Evolutionary conservation across 805 yeast genomes (phyloP).

Genomic region (Saccharomyces jurei): DNA sequence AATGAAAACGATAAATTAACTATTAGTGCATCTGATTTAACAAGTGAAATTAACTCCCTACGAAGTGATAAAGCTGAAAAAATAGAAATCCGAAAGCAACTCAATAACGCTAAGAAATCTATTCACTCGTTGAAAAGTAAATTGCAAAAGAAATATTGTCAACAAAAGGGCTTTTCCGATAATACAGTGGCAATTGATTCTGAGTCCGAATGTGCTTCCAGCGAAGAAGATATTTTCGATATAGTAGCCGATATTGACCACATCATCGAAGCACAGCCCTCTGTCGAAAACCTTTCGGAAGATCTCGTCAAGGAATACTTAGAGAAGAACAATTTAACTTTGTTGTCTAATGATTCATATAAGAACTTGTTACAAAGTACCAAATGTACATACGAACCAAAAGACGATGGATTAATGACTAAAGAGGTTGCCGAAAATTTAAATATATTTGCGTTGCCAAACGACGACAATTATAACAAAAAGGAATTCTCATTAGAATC

Average conservation of each 20-base stretch:
- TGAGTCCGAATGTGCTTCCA: not conserved
- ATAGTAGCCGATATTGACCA: not conserved
- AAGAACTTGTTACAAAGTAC: not conserved
- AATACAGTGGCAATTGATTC: not conserved
- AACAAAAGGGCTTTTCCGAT: not conserved
- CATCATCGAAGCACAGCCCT: not conserved
- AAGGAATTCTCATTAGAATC: conserved; percentile 2
- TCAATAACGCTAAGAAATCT: not conserved
- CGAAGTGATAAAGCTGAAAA: not conserved
- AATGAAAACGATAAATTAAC: conserved; percentile 52
- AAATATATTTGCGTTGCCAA: conserved; percentile 14
- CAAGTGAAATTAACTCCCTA: not conserved
- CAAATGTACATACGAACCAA: not conserved
- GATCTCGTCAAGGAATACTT: not conserved
- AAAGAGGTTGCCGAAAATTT: conserved; percentile 5
- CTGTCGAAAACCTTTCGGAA: not conserved
- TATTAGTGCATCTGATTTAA: not conserved
- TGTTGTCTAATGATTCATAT: not conserved
- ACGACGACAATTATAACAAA: conserved; percentile 2
- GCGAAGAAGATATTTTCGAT: not conserved
- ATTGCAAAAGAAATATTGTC: not conserved
- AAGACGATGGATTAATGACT: conserved; percentile 4
- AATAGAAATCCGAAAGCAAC: not conserved
- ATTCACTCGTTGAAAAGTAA: not conserved
- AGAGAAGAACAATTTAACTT: not conserved